These are phyloP conservation scores for Zalaria obscura DNA, from an alignment of 2,329 filamentous ascomycete genomes.

Conservation along the genomic window DNA sequence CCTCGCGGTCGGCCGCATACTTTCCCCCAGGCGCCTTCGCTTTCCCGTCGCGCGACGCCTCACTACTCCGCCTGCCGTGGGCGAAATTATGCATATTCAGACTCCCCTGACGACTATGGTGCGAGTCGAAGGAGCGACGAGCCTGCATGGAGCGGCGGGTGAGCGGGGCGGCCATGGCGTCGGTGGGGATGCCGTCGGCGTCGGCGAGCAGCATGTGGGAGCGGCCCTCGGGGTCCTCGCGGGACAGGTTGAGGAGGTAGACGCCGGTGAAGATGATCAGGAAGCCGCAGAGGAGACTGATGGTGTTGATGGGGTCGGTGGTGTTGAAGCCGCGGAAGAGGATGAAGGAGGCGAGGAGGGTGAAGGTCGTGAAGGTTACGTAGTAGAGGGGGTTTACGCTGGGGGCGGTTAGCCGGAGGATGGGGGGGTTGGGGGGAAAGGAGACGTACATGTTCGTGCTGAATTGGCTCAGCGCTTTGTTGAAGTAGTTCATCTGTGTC, in stretches of 20 bases:
- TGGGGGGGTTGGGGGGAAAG: background rate
- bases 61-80: slow-evolving; percentile 41
- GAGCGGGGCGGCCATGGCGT: slow-evolving; percentile 77
- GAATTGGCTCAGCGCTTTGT: slow-evolving; percentile 94
- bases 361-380: slow-evolving; percentile 92
- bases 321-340: slow-evolving; percentile 96
- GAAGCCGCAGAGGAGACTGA: slow-evolving; percentile 86
- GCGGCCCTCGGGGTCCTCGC: slow-evolving; percentile 72
- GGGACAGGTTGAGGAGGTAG: slow-evolving; percentile 90
- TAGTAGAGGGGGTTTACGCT: slow-evolving; percentile 96
- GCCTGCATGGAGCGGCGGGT: slow-evolving; percentile 90
- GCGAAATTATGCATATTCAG: slow-evolving; percentile 15
- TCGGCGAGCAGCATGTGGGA: slow-evolving; percentile 35
- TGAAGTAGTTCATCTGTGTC: slow-evolving; percentile 99
- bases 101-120: slow-evolving; percentile 43
- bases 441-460: slow-evolving; percentile 80
- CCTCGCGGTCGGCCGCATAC: slow-evolving; percentile 51
- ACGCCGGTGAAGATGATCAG: slow-evolving; percentile 90
- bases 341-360: slow-evolving; percentile 87
- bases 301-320: slow-evolving; percentile 76
- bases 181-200: slow-evolving; percentile 68
- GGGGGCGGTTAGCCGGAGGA: background rate
- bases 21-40: slow-evolving; percentile 5
- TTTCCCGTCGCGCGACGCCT: slow-evolving; percentile 24
- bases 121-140: slow-evolving; percentile 46